Evolutionary conservation across 805 yeast genomes (phyloP), one percentile per base, ranked within the genome.

Genomic region (Brettanomyces naardenensis): DNA sequence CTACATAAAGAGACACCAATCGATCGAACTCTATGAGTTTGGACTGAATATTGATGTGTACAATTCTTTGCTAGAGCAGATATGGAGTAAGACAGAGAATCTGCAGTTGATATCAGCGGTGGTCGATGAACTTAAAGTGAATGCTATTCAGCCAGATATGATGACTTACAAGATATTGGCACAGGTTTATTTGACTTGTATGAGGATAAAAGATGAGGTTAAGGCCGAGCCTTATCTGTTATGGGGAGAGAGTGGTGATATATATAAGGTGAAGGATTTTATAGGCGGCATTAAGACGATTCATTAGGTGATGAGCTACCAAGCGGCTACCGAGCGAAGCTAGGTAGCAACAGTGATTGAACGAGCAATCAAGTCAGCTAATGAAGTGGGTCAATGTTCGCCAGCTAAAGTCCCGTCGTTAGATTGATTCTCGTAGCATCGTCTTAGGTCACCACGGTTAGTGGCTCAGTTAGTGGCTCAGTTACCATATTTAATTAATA

Each of bases 11-110:
- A 41, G 44, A 3, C 56, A 58, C 36, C 43, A 44, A 11, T 47
- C 54, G 5, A 54, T 59, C 4, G 51, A 45, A 17, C 44, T 59
- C n/a, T 59, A 56, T 39, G 54, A 56, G 19, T 52, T 46, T 32
- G 61, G 60, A 2, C 45, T 59, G 37, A 50, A 54, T 30, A 52
- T 49, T 7, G 53, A 53, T 22, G 51, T 56, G 10, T 60, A 59
- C 44, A 58, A 57, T 37, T 37, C 52, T 3, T 26, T 59, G 6
- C 19, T 60, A 1, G 27, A 34, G 9, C 59, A 53, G 20, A 31
- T 45, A 3, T 60, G 64, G 63, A 39, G 43, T 0, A 48, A 49
- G 20, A 49, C 62, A 0, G 46, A 47, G 25, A 54, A 58, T 33
- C 28, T 58, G 5, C 47, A 47, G 13, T 28, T 52, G 15, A 40